These are phyloP conservation scores for Acanthamoeba lenticulata DNA, from an alignment of 208 protist species.

Conservation along the genomic window DNA sequence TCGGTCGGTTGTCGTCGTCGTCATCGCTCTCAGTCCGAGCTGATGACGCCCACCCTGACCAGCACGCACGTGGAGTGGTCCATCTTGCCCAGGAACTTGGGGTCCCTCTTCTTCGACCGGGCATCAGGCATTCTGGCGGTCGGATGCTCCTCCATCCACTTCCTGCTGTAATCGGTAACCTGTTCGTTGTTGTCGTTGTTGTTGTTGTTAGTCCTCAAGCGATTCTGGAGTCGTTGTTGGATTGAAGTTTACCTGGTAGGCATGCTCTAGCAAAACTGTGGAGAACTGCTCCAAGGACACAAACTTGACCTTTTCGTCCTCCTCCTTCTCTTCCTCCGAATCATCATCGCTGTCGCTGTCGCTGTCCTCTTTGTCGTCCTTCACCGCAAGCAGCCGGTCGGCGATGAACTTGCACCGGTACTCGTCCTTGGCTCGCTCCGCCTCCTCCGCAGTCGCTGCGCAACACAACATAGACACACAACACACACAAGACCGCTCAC, in stretches of 20 bases:
- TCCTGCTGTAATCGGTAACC: slow-evolving; percentile 71
- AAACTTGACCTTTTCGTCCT: background rate
- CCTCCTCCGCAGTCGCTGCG: background rate
- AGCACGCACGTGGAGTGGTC: slow-evolving; percentile 75
- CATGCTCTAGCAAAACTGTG: slow-evolving; percentile 42
- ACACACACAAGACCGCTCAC: background rate
- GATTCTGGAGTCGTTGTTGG: background rate
- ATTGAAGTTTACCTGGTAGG: background rate
- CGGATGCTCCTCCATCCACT: slow-evolving; percentile 78
- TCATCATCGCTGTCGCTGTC: background rate
- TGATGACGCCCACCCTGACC: background rate
- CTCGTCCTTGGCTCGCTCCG: slow-evolving; percentile 36
- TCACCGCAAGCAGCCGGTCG: slow-evolving; percentile 62
- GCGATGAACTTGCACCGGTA: slow-evolving; percentile 66
- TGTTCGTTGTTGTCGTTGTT: background rate
- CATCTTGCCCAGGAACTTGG: slow-evolving; percentile 79
- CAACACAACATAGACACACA: background rate
- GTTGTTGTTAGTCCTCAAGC: too few species aligned
- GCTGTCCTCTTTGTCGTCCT: background rate
- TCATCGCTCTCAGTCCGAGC: background rate
- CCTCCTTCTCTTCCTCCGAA: background rate
- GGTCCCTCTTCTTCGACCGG: slow-evolving; percentile 42
- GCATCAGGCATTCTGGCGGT: slow-evolving; percentile 70
- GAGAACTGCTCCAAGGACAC: background rate
- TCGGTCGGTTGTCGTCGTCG: background rate